A percentile compares a stretch with the other conserved stretches of the same genome.
Evolutionary conservation across 805 yeast species (phyloP).

Genomic region (Candida ulmi): DNA sequence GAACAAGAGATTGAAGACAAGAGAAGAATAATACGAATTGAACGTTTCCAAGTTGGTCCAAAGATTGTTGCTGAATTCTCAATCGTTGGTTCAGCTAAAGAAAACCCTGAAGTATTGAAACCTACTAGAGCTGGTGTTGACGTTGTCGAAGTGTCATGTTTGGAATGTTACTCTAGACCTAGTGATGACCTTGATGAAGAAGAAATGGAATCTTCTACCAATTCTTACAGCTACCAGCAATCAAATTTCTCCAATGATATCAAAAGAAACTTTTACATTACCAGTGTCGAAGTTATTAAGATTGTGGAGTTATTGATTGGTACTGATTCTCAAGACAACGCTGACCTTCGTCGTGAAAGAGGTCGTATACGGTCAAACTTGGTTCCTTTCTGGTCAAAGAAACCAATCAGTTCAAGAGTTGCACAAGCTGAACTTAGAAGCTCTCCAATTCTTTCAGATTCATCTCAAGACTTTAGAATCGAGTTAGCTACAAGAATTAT

Average conservation of each 20-base stretch:
- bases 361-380: constrained; percentile 64
- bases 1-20: constrained; percentile 39
- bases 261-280: constrained; percentile 37
- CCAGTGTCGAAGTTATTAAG: constrained; percentile 62
- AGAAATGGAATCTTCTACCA: constrained; percentile 19
- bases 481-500: constrained; percentile 61
- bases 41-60: constrained; percentile 44
- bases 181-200: constrained; percentile 28
- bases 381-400: constrained; percentile 63
- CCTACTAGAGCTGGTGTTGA: constrained; percentile 37
- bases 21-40: constrained; percentile 53
- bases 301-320: constrained; percentile 59
- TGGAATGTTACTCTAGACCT: constrained; percentile 35
- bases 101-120: constrained; percentile 35
- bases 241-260: constrained; percentile 21
- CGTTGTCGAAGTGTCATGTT: constrained; percentile 55
- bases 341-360: constrained; percentile 53
- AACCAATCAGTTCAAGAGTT: constrained; percentile 43
- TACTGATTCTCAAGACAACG: constrained; percentile 37
- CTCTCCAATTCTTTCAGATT: constrained; percentile 19
- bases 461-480: constrained; percentile 31
- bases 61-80: constrained; percentile 43
- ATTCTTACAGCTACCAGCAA: constrained; percentile 5
- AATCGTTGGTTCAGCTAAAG: constrained; percentile 46
- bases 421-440: constrained; percentile 9